Evolutionary conservation across 148 eudicot species (phyloP).

Genomic region (Euryodendron excelsum): DNA sequence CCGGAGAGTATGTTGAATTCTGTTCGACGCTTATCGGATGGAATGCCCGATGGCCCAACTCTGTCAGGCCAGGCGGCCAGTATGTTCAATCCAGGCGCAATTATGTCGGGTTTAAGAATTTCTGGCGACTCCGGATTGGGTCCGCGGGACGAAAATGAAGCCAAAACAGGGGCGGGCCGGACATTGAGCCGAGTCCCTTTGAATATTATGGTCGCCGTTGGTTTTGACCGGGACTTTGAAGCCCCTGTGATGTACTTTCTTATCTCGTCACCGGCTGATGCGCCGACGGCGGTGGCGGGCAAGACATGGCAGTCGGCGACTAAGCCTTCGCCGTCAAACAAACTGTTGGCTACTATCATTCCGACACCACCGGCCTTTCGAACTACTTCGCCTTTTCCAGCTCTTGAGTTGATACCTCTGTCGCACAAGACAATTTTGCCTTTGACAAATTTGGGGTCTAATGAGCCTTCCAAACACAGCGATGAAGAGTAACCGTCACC

Average conservation of each 20-base stretch:
- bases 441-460: conserved; percentile 46
- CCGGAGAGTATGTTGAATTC: conserved; percentile 94
- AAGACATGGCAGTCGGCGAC: conserved; percentile 93
- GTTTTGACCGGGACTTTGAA: conserved; percentile 22
- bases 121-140: conserved; percentile 85
- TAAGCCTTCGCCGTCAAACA: conserved; percentile 86
- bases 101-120: conserved; percentile 80
- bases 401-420: conserved; percentile 82
- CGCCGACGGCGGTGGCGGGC: conserved; percentile 80
- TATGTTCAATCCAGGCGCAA: conserved; percentile 90
- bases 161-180: conserved; percentile 87
- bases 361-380: conserved; percentile 75
- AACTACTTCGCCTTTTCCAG: conserved; percentile 82
- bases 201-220: conserved; percentile 65
- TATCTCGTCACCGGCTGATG: conserved; percentile 59
- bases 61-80: conserved; percentile 82
- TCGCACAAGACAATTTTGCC: conserved; percentile 91
- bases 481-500: conserved; percentile 86
- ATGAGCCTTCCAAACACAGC: conserved; percentile 74
- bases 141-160: conserved; percentile 87
- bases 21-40: conserved; percentile 48
- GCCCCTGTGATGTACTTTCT: conserved; percentile 52
- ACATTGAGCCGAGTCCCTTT: conserved; percentile 64
- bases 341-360: conserved; percentile 88
- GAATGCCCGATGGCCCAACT: conserved; percentile 75